These are phyloP conservation scores for Cnidoscolus chayamansa DNA, from an alignment of 441 rosid species.

Conservation along the genomic window DNA sequence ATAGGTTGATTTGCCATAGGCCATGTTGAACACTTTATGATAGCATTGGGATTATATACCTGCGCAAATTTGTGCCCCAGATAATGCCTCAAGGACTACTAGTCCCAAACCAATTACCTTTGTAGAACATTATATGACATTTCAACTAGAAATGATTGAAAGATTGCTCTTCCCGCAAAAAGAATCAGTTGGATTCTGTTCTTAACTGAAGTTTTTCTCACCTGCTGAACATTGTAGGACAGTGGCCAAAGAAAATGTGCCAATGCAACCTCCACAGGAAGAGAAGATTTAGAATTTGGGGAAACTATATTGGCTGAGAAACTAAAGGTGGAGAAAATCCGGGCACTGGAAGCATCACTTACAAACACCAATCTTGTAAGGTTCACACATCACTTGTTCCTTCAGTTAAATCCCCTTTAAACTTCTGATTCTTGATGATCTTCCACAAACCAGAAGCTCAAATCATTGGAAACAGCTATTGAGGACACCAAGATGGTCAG, in stretches of 20 bases:
- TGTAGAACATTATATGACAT: too few relatives aligned
- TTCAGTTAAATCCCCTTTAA: not conserved
- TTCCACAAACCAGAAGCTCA: conserved; percentile 24
- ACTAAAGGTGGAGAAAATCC: conserved; percentile 27
- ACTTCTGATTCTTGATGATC: not conserved
- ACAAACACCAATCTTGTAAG: conserved; percentile 33
- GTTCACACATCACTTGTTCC: not conserved
- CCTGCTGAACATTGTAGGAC: conserved; percentile 21
- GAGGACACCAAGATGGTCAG: conserved; percentile 40
- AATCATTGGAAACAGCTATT: conserved; percentile 28
- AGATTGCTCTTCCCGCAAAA: not conserved
- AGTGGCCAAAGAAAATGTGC: conserved; percentile 6
- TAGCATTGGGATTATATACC: too few relatives aligned
- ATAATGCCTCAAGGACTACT: too few relatives aligned
- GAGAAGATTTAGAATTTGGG: conserved; percentile 6
- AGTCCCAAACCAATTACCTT: too few relatives aligned
- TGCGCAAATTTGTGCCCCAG: too few relatives aligned
- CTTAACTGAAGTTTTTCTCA: not conserved
- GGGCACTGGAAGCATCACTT: conserved; percentile 35
- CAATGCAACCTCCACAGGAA: not conserved
- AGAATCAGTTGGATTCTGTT: not conserved
- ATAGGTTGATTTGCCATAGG: too few relatives aligned
- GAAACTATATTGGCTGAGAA: not conserved
- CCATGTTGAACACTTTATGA: too few relatives aligned
- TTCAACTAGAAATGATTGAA: not conserved